Evolutionary conservation across 2,329 filamentous ascomycete genomes (phyloP), one percentile per base, ranked within the genome.

Genomic region (Aspergillus vadensis): DNA sequence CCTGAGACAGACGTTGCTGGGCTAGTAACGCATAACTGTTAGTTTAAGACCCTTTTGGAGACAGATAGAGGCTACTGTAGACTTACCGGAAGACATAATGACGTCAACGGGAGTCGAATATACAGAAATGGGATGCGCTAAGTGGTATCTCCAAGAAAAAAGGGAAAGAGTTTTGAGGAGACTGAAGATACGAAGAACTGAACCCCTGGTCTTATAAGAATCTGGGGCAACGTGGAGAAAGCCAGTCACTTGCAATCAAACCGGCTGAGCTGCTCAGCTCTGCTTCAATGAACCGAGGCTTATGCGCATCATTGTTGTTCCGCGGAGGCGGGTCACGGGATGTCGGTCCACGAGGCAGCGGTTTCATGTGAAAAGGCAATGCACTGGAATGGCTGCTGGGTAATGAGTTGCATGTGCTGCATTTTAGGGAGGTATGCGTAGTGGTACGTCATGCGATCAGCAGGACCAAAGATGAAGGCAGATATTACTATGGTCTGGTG

Each of bases 1-100:
- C 83, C 74, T 87, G 85, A 61, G 79, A 80, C 53, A 88, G 82
- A 69, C 86, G 85, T 67, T 85, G 81, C 70, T 84, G 81, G 63
- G 83, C 84, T 86, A 64, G 14, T 14, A 61, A 3, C 21, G 27
- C 14, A 27, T 48, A 30, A 15, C 55, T 63, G 50, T 56, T 17
- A 59, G 59, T 52, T 53, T 36, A 23, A 63, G 65, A 47, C 69
- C 58, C 43, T 25, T 47, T 32, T 57, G 2, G 10, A 38, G 10
- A 43, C 25, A 8, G 4, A 39, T 41, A 38, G 10, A 55, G 38
- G 41, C 30, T 32, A 25, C 14, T 27, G 17, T 19, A 41, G 32
- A 67, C 72, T 70, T 71, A 79, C 77, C 74, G 70, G 73, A 73
- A 72, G 77, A 79, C 77, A 80, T 80, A 67, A 67, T 76, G 67